Base-by-base conservation (phyloP, 2,329 filamentous ascomycete genomes). In the Fusarium begoniae region DNA sequence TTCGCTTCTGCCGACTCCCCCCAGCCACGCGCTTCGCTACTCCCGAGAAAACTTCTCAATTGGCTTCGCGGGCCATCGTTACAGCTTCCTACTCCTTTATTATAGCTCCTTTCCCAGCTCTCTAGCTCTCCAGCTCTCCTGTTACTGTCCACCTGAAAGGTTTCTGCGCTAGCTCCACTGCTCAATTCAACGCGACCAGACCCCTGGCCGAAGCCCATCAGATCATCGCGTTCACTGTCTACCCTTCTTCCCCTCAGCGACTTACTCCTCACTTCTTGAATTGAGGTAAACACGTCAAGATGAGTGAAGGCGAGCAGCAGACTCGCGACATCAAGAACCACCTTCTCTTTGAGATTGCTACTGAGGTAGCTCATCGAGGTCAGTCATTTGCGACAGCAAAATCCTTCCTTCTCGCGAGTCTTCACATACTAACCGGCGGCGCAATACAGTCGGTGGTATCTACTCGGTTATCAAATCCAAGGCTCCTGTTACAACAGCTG, bases 381-480 rank as follows among this genome's bases (percentile, higher is more conserved):
- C 88, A 77, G 87, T 83, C 58, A 55, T 57, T 65, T 35, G 50
- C 51, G 35, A 65, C 41, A 48, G 65, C 61, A 66, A 58, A 70
- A 58, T 69, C 41, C 45, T 48, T 43, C 69, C 35, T n/a, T 63
- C 41, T 44, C 26, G 24, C n/a, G 26, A 58, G 53, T 44, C 47
- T 66, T 71, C 57, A 55, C 66, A 63, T 69, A 67, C 71, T 74
- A 59, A 70, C 57, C n/a, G 45, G 48, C 44, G 69, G 26, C 47
- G 55, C 62, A 44, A 66, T 22, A 24, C 66, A 97, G 96, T 99
- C 71, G 96, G 96, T 81, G 96, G 96, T 79, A 99, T 99, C 85
- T 99, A 99, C 88, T 98, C 96, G 22, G 96, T 99, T 75, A 92
- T 99, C 85, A 99, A 99, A 85, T 99, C 96, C 71, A 99, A 99